Percentiles rank a stretch among this genome's conserved stretches.
Conservation (phyloP, 2,329 filamentous ascomycete genomes). For the Xylaria sp. region DNA sequence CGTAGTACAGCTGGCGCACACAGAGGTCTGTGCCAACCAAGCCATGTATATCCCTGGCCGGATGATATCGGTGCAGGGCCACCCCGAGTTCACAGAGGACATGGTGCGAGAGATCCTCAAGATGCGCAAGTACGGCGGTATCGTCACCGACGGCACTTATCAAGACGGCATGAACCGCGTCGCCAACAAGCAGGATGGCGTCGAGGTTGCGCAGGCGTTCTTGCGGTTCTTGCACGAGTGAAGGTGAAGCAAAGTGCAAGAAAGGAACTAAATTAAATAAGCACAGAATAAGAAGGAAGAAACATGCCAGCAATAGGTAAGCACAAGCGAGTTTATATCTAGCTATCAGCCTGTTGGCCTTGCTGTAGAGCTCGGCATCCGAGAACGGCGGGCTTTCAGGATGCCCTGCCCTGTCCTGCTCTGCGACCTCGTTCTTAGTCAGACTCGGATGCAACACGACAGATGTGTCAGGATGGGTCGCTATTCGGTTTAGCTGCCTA, state of each 20-base stretch:
- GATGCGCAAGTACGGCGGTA: slow-evolving; percentile 66
- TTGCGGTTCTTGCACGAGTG: slow-evolving; percentile 74
- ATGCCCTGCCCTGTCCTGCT: background rate
- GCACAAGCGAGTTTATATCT: slow-evolving; percentile 14
- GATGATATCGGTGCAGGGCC: slow-evolving; percentile 81
- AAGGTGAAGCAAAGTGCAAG: background rate
- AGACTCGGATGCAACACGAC: slow-evolving; percentile 26
- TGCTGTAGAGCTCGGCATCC: slow-evolving; percentile 4
- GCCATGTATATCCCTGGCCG: slow-evolving; percentile 73
- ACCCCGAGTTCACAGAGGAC: slow-evolving; percentile 79
- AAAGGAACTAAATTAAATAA: background rate
- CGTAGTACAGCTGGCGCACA: slow-evolving; percentile 67
- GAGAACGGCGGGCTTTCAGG: slow-evolving; percentile 7
- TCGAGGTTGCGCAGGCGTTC: slow-evolving; percentile 76
- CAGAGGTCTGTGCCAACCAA: slow-evolving; percentile 74
- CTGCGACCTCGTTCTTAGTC: slow-evolving; percentile 27
- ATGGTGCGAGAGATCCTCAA: slow-evolving; percentile 74
- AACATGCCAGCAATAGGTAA: background rate
- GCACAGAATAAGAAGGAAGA: background rate
- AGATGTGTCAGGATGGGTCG: slow-evolving; percentile 6
- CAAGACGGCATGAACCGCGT: slow-evolving; percentile 71
- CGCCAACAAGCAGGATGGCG: slow-evolving; percentile 74
- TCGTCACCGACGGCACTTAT: slow-evolving; percentile 73
- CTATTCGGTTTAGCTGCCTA: slow-evolving; percentile 2
- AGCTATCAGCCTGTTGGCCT: background rate